Base-by-base conservation (phyloP, 352 stramenopile genomes). In the Blastocystis sp. region DNA sequence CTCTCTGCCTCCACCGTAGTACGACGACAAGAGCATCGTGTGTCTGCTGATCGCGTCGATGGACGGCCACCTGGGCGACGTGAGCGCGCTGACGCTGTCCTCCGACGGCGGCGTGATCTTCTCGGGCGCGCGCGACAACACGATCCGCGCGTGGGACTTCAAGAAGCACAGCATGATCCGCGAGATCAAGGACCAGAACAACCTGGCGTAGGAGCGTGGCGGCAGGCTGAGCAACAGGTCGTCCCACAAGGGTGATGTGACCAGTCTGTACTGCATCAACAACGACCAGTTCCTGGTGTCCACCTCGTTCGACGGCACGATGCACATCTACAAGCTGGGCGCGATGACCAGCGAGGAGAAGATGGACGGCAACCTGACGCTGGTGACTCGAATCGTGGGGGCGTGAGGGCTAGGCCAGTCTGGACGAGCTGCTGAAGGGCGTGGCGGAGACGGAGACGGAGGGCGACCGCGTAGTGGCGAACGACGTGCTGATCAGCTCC, bases 21-120 rank as follows among this genome's bases (percentile, higher is more conserved):
- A 65, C 43, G 57, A 63, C 2, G 66, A 81, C 14, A 79, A 87
- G n/a, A 57, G 77, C 57, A 87, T 77, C 19, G 65, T 77, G 11
- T 87, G 77, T 78, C 28, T 57, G 34, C 28, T 87, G 65, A 34
- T 76, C 11, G 45, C 9, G 14, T 57, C 54, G 10, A 87, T 87
- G 77, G 77, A 87, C 57, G 77, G 77, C 14, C 77, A 87, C 71
- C n/a, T 87, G 17, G 77, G 77, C n/a, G 77, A 87, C 42, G 77
- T 87, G 42, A 74, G 60, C 28, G 45, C 59, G 24, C 77, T 87
- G 6, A 19, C 42, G 17, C 69, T 69, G 3, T 60, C 77, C 52
- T 34, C 28, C 28, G 28, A 34, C 28, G 28, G 28, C 28, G 28
- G 28, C 28, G 28, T 34, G 28, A 34, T 34, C 28, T 34, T 34